Evolutionary conservation across 2,329 filamentous ascomycete genomes (phyloP).

Genomic region (Stagonosporopsis rhizophila): DNA sequence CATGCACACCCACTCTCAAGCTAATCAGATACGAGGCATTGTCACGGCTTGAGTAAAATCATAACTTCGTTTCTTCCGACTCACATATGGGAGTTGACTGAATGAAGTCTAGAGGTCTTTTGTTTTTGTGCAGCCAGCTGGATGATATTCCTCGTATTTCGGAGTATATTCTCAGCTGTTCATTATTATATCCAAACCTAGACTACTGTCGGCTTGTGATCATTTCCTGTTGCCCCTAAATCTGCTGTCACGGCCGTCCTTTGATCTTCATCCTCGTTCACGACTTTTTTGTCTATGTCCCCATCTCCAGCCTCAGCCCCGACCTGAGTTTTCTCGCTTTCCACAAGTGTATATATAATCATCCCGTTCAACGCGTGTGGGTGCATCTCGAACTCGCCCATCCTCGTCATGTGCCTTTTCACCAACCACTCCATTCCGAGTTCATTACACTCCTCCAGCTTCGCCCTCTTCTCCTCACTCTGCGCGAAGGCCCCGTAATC

Average conservation of each 20-base stretch:
- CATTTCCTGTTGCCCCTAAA: not conserved
- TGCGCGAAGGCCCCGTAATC: conserved; percentile 39
- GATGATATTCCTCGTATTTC: not conserved
- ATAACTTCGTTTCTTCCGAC: no score
- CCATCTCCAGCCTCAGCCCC: not conserved
- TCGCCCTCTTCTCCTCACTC: conserved; percentile 31
- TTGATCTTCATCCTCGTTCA: not conserved
- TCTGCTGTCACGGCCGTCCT: not conserved
- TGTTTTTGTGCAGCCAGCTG: not conserved
- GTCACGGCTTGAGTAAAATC: no score
- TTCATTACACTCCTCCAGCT: conserved; percentile 37
- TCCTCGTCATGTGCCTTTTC: conserved; percentile 20
- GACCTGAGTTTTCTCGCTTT: not conserved
- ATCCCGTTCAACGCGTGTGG: conserved; percentile 43
- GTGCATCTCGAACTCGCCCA: conserved; percentile 43
- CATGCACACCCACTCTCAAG: not conserved
- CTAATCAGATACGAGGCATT: not conserved
- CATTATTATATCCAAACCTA: not conserved
- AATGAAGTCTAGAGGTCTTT: not conserved
- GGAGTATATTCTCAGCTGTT: not conserved
- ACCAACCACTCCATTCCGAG: conserved; percentile 37
- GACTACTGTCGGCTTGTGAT: not conserved
- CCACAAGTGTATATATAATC: conserved; percentile 36
- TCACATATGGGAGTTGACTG: not conserved
- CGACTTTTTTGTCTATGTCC: not conserved